Percentiles rank a stretch among this genome's conserved stretches.
These are phyloP conservation scores for Gnomoniopsis smithogilvyi DNA, from an alignment of 2,329 filamentous ascomycete genomes.

Conservation along the genomic window DNA sequence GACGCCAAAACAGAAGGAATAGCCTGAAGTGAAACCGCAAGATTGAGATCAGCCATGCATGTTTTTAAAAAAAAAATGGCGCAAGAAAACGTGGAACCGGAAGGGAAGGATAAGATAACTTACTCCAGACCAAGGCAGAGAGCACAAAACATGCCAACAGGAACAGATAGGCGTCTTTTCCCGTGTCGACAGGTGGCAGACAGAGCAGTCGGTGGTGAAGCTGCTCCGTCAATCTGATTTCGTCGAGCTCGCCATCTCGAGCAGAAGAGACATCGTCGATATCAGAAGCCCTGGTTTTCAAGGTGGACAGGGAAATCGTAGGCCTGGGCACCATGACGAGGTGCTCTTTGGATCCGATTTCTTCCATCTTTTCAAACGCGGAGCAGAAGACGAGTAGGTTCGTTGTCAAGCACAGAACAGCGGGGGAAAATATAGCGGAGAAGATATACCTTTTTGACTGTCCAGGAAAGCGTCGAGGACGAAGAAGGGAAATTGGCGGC, in stretches of 20 bases:
- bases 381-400: neutral
- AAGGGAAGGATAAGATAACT: constrained; percentile 7
- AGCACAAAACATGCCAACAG: constrained; percentile 47
- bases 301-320: constrained; percentile 8
- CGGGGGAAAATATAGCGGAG: neutral
- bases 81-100: neutral
- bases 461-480: neutral
- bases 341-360: neutral
- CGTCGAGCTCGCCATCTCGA: constrained; percentile 4
- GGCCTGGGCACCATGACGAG: constrained; percentile 12
- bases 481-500: constrained; percentile 11
- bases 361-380: constrained; percentile 7
- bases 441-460: constrained; percentile 11
- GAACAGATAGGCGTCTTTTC: constrained; percentile 40
- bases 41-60: constrained; percentile 8
- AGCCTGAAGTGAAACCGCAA: constrained; percentile 42
- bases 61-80: neutral
- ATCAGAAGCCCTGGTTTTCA: constrained; percentile 11
- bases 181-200: constrained; percentile 33
- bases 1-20: constrained; percentile 66
- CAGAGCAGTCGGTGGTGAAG: constrained; percentile 21
- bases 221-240: constrained; percentile 11
- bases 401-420: neutral
- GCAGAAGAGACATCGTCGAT: constrained; percentile 14
- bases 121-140: constrained; percentile 53